These are phyloP conservation scores for Colletotrichum endophyticum DNA, from an alignment of 2,329 filamentous ascomycete genomes.

Conservation along the genomic window DNA sequence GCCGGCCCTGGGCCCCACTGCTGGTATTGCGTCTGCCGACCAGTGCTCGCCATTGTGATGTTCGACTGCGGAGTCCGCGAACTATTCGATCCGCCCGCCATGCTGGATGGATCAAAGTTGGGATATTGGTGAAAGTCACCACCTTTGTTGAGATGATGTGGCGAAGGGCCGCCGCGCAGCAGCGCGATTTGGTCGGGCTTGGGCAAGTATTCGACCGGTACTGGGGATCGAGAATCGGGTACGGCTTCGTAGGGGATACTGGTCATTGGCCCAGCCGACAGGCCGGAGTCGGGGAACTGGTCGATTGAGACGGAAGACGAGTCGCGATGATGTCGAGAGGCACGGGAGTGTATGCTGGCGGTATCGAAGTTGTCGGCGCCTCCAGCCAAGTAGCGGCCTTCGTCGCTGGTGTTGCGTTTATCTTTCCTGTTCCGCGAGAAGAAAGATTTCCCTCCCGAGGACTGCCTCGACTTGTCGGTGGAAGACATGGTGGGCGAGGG, in stretches of 20 bases:
- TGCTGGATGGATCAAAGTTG: conserved; percentile 63
- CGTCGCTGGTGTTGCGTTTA: conserved; percentile 66
- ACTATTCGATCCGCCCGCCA: conserved; percentile 57
- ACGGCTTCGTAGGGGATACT: conserved; percentile 85
- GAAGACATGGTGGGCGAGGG: conserved; percentile 54
- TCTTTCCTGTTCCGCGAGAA: conserved; percentile 87
- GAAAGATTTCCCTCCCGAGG: conserved; percentile 77
- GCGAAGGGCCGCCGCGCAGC: conserved; percentile 71
- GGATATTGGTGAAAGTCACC: conserved; percentile 92
- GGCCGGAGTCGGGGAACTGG: conserved; percentile 65
- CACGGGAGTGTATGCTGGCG: conserved; percentile 68
- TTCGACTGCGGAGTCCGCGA: conserved; percentile 62
- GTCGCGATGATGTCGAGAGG: conserved; percentile 78
- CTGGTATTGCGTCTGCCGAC: conserved; percentile 76
- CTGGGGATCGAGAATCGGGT: conserved; percentile 70
- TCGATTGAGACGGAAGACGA: conserved; percentile 77
- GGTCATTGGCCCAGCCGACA: conserved; percentile 83
- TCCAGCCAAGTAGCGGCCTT: conserved; percentile 58
- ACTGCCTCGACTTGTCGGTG: conserved; percentile 82
- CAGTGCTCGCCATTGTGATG: conserved; percentile 74
- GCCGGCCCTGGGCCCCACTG: conserved; percentile 68
- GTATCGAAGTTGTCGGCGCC: conserved; percentile 64
- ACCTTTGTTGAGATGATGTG: conserved; percentile 83
- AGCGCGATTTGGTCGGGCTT: conserved; percentile 66
- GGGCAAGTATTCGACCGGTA: conserved; percentile 75